Percentiles rank a stretch among this genome's conserved stretches.
phyloP scores from a whole-genome alignment of 2,329 filamentous ascomycete genomes.

The Daldinia eschscholtzii region DNA sequence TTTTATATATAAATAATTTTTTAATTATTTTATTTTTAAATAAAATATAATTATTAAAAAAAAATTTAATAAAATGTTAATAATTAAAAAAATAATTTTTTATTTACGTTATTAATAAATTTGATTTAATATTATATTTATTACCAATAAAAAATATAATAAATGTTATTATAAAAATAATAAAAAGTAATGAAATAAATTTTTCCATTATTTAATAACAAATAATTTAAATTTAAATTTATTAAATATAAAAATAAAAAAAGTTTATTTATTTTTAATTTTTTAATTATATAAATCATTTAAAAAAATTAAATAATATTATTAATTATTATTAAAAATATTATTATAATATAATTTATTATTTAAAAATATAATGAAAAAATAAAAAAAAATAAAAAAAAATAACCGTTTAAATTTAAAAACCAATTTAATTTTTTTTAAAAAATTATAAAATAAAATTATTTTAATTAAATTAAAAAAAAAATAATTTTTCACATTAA shows the following conservation, averaged over 20 bases:
- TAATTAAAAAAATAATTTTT: too few species aligned
- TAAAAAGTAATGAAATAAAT: background rate
- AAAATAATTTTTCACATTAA: too few species aligned
- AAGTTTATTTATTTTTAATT: conserved; percentile 7
- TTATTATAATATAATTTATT: conserved; percentile 7
- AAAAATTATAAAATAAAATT: background rate
- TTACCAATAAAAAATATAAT: background rate
- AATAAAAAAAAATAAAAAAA: background rate
- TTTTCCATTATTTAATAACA: background rate
- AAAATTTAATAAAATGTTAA: conserved; percentile 7
- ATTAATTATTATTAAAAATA: conserved; percentile 14
- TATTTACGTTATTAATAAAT: too few species aligned
- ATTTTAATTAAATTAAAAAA: background rate
- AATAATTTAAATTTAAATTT: background rate
- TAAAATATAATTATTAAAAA: too few species aligned
- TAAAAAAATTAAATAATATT: background rate
- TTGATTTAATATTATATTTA: conserved; percentile 6
- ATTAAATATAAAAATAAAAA: too few species aligned
- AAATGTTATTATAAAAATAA: background rate
- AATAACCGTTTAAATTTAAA: conserved; percentile 1
- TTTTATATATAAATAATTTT: conserved; percentile 3
- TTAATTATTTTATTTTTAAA: conserved; percentile 8
- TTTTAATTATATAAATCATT: background rate
- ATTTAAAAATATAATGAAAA: too few species aligned
- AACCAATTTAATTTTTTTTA: background rate